These are phyloP conservation scores for Carex myosuroides DNA, from an alignment of 176 grass and related monocot genomes.

Conservation along the genomic window DNA sequence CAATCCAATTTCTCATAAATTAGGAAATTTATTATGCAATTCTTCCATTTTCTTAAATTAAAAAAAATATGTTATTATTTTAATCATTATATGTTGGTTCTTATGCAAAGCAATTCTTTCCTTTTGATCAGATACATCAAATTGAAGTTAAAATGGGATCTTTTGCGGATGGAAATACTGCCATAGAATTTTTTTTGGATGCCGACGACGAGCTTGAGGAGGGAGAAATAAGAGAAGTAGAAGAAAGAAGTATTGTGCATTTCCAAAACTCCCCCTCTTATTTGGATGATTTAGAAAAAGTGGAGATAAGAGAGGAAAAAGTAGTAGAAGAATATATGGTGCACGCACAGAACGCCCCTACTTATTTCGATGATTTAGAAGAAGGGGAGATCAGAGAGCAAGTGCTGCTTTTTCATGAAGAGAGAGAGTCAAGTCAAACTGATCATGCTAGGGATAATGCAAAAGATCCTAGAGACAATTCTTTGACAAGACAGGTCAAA, in stretches of 20 bases:
- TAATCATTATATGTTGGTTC: background rate
- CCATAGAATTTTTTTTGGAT: conserved; percentile 4
- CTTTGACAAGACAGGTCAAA: conserved; percentile 28
- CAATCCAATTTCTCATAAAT: background rate
- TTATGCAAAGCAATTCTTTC: background rate
- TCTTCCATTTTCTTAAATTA: background rate
- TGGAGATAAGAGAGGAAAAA: conserved; percentile 33
- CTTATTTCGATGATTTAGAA: conserved; percentile 32
- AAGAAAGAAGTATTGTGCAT: background rate
- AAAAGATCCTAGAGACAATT: background rate
- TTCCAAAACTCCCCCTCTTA: conserved; percentile 3
- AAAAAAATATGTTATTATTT: background rate
- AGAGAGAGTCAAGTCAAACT: background rate
- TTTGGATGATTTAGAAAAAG: conserved; percentile 39
- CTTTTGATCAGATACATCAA: background rate
- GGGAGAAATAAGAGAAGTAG: conserved; percentile 20
- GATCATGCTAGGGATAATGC: background rate
- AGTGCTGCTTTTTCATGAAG: background rate
- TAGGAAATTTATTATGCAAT: background rate
- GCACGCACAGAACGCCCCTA: conserved; percentile 3
- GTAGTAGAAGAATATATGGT: background rate
- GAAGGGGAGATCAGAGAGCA: conserved; percentile 49
- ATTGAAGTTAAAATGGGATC: conserved; percentile 2
- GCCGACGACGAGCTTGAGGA: conserved; percentile 6
- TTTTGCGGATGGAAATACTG: conserved; percentile 16